Base-by-base conservation (phyloP, 371 early-diverging fungal genomes). In the Mortierella sp. region DNA sequence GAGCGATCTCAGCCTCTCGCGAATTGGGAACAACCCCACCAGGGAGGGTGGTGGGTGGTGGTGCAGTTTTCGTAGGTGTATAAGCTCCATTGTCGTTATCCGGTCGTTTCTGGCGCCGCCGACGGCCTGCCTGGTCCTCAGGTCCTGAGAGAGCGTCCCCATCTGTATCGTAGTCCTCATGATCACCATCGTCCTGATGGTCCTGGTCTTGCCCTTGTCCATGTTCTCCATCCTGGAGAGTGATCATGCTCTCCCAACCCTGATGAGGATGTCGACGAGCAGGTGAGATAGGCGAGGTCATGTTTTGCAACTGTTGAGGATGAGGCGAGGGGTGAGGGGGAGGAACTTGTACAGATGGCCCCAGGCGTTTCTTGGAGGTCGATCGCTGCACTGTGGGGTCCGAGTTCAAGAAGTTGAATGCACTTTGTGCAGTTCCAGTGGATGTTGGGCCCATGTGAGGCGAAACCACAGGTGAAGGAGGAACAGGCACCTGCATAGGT, bases 141-240 rank as follows among this genome's bases (percentile, higher is more conserved):
- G 70, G 53, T 27, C 76, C 76, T 13, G 76, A 76, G 21, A 76
- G 66, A 23, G n/a, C 65, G 55, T 76, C 76, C 21, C 76, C 76
- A 26, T 69, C 76, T 2, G 66, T 70, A 27, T 73, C 74, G 24
- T 73, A 67, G 47, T 65, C 76, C 30, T 76, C 76, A 27, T 69
- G 45, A 46, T 76, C 76, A 3, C 76, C 76, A 43, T 76, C 76
- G 28, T 76, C 70, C 3, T 76, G 78, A 0, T 76, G 66, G 24
- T 64, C 78, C 66, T 76, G 78, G 4, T 63, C 70, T 43, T 76
- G 70, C 21, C 78, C 78, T 18, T 73, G 74, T 14, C 42, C 72
- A 21, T 28, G 23, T 16, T 71, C 64, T 21, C 53, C 53, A 47
- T 12, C 49, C 9, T 41, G 43, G n/a, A 61, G 59, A 39, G 72